Evolutionary conservation across 345 rosid species (phyloP).

Genomic region (Gynandropsis gynandra): DNA sequence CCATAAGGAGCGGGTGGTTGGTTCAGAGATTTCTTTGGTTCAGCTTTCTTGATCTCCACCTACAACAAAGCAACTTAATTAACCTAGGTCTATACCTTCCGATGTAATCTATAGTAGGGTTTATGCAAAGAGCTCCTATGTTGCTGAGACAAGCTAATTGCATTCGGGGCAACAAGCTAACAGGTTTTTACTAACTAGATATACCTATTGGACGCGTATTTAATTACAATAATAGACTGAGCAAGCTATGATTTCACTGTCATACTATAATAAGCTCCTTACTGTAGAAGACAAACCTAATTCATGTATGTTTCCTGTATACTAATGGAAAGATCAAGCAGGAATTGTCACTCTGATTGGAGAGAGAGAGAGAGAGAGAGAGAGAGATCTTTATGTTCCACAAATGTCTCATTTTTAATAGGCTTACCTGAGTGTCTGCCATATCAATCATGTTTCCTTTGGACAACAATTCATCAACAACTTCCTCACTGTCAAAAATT

Average conservation of each 20-base stretch:
- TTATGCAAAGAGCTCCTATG: conserved; percentile 21
- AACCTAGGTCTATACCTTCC: conserved; percentile 66
- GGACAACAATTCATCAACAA: conserved; percentile 69
- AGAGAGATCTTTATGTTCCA: conserved; percentile 3
- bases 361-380: background rate
- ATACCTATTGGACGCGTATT: no score
- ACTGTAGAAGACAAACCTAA: background rate
- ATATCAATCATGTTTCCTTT: conserved; percentile 92
- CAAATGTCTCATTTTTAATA: conserved; percentile 18
- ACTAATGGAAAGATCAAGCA: conserved; percentile 6
- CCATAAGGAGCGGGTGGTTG: conserved; percentile 82
- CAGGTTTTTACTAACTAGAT: no score
- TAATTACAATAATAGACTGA: background rate
- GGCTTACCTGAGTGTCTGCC: conserved; percentile 88
- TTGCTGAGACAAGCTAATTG: conserved; percentile 16
- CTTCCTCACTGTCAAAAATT: conserved; percentile 75
- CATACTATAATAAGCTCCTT: conserved; percentile 7
- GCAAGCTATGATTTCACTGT: background rate
- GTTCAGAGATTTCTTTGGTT: conserved; percentile 97
- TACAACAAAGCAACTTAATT: conserved; percentile 94
- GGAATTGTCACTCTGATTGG: background rate
- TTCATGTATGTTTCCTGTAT: no score
- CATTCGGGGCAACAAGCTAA: conserved; percentile 1
- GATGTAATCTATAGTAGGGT: conserved; percentile 37
- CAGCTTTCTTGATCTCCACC: conserved; percentile 99